Base-by-base conservation (phyloP, 306 rosid genomes). In the Ceratonia siliqua region DNA sequence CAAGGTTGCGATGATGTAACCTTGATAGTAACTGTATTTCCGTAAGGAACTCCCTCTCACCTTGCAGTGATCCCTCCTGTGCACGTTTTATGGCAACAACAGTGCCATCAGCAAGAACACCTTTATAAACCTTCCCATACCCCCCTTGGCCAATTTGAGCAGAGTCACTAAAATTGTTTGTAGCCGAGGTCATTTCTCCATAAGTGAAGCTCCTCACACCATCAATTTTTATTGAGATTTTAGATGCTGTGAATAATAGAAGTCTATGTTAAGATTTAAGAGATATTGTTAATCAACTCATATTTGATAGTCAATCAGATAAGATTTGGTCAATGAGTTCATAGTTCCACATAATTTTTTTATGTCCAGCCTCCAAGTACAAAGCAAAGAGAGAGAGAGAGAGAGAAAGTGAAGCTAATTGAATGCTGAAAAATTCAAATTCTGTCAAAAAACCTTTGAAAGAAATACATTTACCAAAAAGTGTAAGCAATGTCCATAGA, bases 1-100 rank as follows among this genome's bases (percentile, higher is more conserved):
- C 96, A 2, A 92, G 97, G 83, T 92, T 89, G 56, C 96, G 88
- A 82, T 92, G 97, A 85, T 92, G 97, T 56, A 88, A 52, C 82
- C 96, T 85, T 58, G 97, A 89, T 45, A 92, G 77, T 64, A 92
- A 73, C 30, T 89, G 83, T 86, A 92, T 92, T 81, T 92, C 97
- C 36, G 97, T 92, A 35, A 92, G 85, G 81, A 92, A 92, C 90
- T 92, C 97, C 82, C 75, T 89, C 81, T 88, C 91, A 35, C 97
- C 97, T 85, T 92, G 97, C 63, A 89, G 72, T 14, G 96, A 92
- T 20, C 88, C 90, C 72, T 83, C 96, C 77, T 73, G 96, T 54
- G 97, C 97, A 78, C 97, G 96, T 85, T 92, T 92, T 57, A 92
- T 92, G 56, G 97, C 97, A 63, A 88, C 93, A 62, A 76, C 54